Conservation (phyloP, 2,329 filamentous ascomycete species). For the Akanthomyces lecanii region DNA sequence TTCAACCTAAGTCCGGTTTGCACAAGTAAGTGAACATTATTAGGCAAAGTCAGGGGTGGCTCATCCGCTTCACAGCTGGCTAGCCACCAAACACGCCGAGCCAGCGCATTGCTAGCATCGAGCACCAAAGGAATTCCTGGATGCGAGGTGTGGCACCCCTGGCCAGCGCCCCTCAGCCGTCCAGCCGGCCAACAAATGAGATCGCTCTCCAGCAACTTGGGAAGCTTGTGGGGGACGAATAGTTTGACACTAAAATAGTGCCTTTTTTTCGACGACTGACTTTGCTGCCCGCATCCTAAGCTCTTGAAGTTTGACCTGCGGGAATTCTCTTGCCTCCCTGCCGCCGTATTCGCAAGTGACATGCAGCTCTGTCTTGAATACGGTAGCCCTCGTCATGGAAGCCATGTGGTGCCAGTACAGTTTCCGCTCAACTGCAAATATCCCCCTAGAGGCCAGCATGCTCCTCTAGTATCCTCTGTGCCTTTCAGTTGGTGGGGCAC, state of each 20-base stretch:
- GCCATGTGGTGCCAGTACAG: no score
- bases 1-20: not conserved
- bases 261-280: not conserved
- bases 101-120: no score
- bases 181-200: not conserved
- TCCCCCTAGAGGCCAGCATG: not conserved
- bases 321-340: not conserved
- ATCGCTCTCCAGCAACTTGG: slow-evolving; percentile 1
- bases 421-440: no score
- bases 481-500: not conserved
- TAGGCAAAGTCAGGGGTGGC: not conserved
- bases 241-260: slow-evolving; percentile 3
- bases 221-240: not conserved
- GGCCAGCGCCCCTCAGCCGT: not conserved
- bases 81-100: no score
- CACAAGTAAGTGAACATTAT: not conserved
- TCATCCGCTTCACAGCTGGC: no score
- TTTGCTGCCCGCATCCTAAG: not conserved
- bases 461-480: not conserved
- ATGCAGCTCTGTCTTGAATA: not conserved
- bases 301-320: not conserved
- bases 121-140: not conserved
- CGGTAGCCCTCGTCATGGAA: no score
- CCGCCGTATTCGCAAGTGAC: not conserved
- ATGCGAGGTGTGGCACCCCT: slow-evolving; percentile 2